Evolutionary conservation across 805 yeast genomes (phyloP).

Genomic region (Lipomyces spencermartinsiae): DNA sequence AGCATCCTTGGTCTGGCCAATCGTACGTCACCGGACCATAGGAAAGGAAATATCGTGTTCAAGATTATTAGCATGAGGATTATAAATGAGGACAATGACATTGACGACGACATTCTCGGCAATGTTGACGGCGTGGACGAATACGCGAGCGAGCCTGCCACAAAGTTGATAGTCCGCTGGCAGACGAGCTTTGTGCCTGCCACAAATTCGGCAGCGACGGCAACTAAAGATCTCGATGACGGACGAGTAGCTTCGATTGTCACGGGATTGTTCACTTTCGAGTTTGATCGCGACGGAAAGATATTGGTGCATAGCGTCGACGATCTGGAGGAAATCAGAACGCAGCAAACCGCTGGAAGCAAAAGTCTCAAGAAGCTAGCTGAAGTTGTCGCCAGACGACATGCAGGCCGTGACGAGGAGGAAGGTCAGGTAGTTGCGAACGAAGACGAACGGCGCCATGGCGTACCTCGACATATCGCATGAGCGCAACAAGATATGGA

Average conservation of each 20-base stretch:
- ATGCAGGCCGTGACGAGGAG: conserved; percentile 18
- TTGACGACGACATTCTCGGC: conserved; percentile 4
- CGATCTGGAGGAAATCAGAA: conserved; percentile 32
- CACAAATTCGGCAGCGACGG: neutral
- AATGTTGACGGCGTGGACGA: neutral
- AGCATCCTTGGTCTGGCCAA: neutral
- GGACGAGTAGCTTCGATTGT: conserved; percentile 17
- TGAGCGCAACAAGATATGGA: neutral
- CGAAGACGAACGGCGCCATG: conserved; percentile 11
- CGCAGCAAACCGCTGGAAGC: conserved; percentile 12
- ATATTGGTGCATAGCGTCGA: conserved; percentile 35
- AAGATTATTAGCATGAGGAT: conserved; percentile 34
- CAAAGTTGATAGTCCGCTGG: conserved; percentile 34
- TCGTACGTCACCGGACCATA: conserved; percentile 16
- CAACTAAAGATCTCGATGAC: neutral
- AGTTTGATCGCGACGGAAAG: conserved; percentile 32
- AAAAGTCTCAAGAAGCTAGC: conserved; percentile 24
- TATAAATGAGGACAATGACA: conserved; percentile 20
- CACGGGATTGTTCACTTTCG: conserved; percentile 35
- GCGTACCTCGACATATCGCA: conserved; percentile 20
- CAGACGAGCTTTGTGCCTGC: conserved; percentile 25
- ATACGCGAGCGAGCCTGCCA: conserved; percentile 10
- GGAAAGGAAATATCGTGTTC: conserved; percentile 25
- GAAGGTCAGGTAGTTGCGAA: conserved; percentile 25
- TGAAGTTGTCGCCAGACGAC: conserved; percentile 16